Percentiles rank a stretch among this genome's conserved stretches.
Evolutionary conservation across 2,329 filamentous ascomycete species (phyloP).

Genomic region (Dendryphion nanum): DNA sequence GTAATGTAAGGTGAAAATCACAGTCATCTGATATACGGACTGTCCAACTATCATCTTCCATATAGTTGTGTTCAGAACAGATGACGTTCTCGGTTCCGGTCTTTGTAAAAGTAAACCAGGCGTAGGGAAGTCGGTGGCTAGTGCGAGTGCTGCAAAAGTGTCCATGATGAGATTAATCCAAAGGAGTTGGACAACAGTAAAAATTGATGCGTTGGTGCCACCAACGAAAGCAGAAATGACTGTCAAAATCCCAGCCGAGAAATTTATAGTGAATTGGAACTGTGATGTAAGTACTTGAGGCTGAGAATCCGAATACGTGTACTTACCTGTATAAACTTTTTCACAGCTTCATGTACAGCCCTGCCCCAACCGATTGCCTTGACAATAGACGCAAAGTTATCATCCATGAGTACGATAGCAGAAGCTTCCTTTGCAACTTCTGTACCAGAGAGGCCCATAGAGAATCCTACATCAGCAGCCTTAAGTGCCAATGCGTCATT

Average conservation of each 20-base stretch:
- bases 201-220: conserved; percentile 78
- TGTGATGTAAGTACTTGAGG: conserved; percentile 97
- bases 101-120: conserved; percentile 90
- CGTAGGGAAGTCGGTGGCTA: conserved; percentile 95
- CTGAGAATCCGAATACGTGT: conserved; percentile 98
- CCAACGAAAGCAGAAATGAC: conserved; percentile 94
- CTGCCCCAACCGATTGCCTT: conserved; percentile 97
- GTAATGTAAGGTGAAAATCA: conserved; percentile 62
- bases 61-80: conserved; percentile 67
- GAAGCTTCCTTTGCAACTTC: too few relatives aligned
- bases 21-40: conserved; percentile 59
- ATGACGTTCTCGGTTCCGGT: conserved; percentile 83
- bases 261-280: conserved; percentile 97
- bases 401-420: too few relatives aligned
- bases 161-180: conserved; percentile 99
- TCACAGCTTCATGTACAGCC: conserved; percentile 95
- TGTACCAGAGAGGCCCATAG: conserved; percentile 90
- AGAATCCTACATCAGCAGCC: conserved; percentile 96
- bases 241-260: conserved; percentile 95
- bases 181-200: conserved; percentile 91
- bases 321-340: conserved; percentile 89
- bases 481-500: conserved; percentile 96
- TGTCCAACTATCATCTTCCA: conserved; percentile 67
- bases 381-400: conserved; percentile 88
- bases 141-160: conserved; percentile 87